Base-by-base conservation (phyloP, 306 rosid species). In the Vigna nakashimae region DNA sequence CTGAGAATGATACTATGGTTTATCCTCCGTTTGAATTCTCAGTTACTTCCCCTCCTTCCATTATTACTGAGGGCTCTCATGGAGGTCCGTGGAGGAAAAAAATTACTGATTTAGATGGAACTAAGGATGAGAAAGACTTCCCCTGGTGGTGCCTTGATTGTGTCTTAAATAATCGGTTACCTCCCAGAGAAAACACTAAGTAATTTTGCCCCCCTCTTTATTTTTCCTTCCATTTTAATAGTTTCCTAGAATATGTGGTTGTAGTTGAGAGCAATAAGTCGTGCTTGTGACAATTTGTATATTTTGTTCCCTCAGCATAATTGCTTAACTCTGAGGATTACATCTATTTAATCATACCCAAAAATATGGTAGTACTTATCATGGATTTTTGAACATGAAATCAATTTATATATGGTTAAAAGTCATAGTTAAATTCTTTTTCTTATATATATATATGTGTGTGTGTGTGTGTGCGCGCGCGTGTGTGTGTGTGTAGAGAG, bases 1-100 rank as follows among this genome's bases (percentile, higher is more conserved):
- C 86, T 14, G 99, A 96, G 76, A 91, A 93, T 77, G 99, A 96
- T 73, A 84, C 93, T 49, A 80, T 86, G 88, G 93, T 96, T 71
- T 90, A 91, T 86, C 98, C 97, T 69, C 99, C 99, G 12, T 96
- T 96, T 75, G 93, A 92, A 83, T 96, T 96, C 90, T 90, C 99
- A 73, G 86, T 79, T 43, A 81, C 75, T 57, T 91, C 96, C 75
- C 88, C 97, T 81, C 98, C 99, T 71, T 96, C 99, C 57, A 85
- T 96, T 73, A 87, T 96, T 69, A 91, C 98, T 0, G 99, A 96
- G 93, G 98, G 99, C 72, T 78, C 87, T 62, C 91, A 96, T 45
- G 99, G 99, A 75, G 99, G 97, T 65, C 98, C 97, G 2, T 96
- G 99, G 99, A 91, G 99, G 52, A 96, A 90, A 88, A 88, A 89